phyloP scores from a whole-genome alignment of 257 asterid species.

The Solanum etuberosum region DNA sequence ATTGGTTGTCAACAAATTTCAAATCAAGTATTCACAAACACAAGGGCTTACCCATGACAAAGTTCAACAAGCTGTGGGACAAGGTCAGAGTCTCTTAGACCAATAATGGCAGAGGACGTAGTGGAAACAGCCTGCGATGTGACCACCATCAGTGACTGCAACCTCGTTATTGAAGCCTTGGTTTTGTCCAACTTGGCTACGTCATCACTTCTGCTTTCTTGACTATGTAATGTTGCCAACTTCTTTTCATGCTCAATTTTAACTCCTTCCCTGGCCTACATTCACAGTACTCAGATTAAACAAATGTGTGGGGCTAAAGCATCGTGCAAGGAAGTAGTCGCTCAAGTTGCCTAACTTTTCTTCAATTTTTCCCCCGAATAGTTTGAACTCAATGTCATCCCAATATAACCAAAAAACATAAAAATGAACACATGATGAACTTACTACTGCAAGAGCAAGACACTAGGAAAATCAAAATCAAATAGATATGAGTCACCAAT shows the following conservation, averaged over 20 bases:
- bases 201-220: conserved; percentile 66
- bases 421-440: not conserved
- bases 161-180: conserved; percentile 73
- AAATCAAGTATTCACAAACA: not conserved
- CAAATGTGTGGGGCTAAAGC: not conserved
- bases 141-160: conserved; percentile 80
- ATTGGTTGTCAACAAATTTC: not conserved
- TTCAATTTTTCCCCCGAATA: not conserved
- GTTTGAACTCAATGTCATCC: not conserved
- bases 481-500: not conserved
- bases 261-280: conserved; percentile 86
- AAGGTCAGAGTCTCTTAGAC: conserved; percentile 73
- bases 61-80: conserved; percentile 96
- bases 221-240: conserved; percentile 73
- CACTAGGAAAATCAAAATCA: not conserved
- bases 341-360: not conserved
- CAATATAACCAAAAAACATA: not conserved
- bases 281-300: not conserved
- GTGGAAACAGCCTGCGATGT: conserved; percentile 94
- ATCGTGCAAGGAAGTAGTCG: not conserved
- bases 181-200: conserved; percentile 89
- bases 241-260: conserved; percentile 90
- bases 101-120: conserved; percentile 74
- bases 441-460: not conserved
- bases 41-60: conserved; percentile 74